Evolutionary conservation across 108 stramenopile genomes (phyloP).

Genomic region (Schizochytrium sp.): DNA sequence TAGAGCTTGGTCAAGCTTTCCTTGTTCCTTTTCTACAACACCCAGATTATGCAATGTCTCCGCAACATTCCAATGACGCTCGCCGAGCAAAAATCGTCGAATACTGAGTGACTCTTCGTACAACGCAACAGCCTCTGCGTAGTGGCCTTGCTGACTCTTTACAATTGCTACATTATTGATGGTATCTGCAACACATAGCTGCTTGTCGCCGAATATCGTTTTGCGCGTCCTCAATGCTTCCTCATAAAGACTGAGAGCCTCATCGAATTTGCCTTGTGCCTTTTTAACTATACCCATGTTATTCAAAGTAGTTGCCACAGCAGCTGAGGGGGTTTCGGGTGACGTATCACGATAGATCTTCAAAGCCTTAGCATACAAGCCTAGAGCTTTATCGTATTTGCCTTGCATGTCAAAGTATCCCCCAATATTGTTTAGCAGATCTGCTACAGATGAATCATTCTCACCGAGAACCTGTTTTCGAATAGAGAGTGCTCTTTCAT

Average conservation of each 20-base stretch:
- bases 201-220: background rate
- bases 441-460: background rate
- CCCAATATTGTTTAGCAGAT: constrained; percentile 13
- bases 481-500: background rate
- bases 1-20: constrained; percentile 34
- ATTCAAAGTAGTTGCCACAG: constrained; percentile 8
- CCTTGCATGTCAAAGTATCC: background rate
- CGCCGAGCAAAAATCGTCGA: background rate
- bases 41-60: background rate
- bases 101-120: constrained; percentile 6
- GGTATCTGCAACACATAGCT: constrained; percentile 4
- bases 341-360: background rate
- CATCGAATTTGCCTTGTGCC: background rate
- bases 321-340: background rate
- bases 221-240: background rate
- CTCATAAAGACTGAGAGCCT: constrained; percentile 11
- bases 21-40: background rate
- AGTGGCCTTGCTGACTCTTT: background rate
- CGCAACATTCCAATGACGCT: background rate
- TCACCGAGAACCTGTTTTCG: background rate
- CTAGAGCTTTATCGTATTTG: constrained; percentile 16
- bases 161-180: background rate
- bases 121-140: background rate
- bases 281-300: constrained; percentile 51
- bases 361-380: background rate